Conservation (phyloP, 2,329 filamentous ascomycete genomes). For the Sphaerulina vaccinii region DNA sequence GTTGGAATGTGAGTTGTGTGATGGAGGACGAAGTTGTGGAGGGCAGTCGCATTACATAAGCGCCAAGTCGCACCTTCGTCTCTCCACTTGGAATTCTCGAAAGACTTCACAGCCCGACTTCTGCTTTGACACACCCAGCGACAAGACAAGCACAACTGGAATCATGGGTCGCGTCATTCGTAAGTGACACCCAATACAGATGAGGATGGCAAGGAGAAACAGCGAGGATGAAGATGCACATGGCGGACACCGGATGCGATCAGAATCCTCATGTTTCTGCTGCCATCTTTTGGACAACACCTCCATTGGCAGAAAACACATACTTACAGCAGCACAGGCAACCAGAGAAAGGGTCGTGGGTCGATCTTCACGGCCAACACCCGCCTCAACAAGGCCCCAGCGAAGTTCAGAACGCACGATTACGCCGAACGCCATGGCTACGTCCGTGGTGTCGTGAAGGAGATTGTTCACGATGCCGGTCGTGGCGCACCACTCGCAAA, state of each 20-base stretch:
- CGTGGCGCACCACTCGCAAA: slow-evolving; percentile 97
- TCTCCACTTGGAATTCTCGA: neutral
- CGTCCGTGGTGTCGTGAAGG: slow-evolving; percentile 94
- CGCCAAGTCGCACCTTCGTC: neutral
- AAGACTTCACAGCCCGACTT: neutral
- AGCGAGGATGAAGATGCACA: slow-evolving; percentile 3
- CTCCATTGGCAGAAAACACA: slow-evolving; percentile 8
- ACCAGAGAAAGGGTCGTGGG: slow-evolving; percentile 73
- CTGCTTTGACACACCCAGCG: slow-evolving; percentile 17
- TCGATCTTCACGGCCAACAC: slow-evolving; percentile 65
- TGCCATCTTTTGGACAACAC: slow-evolving; percentile 1
- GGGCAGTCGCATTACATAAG: neutral
- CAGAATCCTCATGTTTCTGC: slow-evolving; percentile 1
- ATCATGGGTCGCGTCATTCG: slow-evolving; percentile 22
- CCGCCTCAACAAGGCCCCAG: slow-evolving; percentile 83
- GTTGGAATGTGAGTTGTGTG: slow-evolving; percentile 1
- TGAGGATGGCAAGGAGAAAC: slow-evolving; percentile 4
- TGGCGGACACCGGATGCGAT: slow-evolving; percentile 5
- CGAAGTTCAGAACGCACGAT: slow-evolving; percentile 96
- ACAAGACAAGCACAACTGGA: slow-evolving; percentile 13
- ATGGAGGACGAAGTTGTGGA: slow-evolving; percentile 7
- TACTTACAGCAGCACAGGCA: slow-evolving; percentile 57
- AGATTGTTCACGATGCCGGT: slow-evolving; percentile 98
- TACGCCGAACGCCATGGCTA: slow-evolving; percentile 81
- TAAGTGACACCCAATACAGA: slow-evolving; percentile 9